Evolutionary conservation across 495 filamentous ascomycete species (phyloP).

Genomic region (Filosporella fistucella): DNA sequence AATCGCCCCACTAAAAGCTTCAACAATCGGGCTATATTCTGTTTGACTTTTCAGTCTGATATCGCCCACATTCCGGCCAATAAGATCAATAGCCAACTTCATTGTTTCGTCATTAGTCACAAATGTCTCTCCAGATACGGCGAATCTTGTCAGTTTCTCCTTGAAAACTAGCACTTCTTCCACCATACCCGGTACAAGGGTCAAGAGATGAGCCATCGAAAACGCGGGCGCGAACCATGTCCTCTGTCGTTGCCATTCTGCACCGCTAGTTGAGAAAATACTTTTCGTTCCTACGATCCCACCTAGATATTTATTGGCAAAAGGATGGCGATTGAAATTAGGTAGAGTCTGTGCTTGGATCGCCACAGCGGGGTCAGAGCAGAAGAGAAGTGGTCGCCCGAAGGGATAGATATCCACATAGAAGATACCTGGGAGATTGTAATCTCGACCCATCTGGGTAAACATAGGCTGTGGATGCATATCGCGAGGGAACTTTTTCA

Average conservation of each 20-base stretch:
- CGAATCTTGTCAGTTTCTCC: conserved; percentile 21
- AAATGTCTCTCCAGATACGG: conserved; percentile 25
- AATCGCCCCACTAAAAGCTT: neutral
- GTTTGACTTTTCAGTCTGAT: conserved; percentile 7
- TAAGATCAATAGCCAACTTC: conserved; percentile 32
- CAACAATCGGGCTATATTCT: neutral
- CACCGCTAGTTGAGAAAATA: conserved; percentile 27
- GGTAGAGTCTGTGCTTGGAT: conserved; percentile 32
- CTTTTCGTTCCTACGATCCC: conserved; percentile 25
- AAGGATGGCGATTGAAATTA: conserved; percentile 22
- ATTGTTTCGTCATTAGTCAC: conserved; percentile 30
- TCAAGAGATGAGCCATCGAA: conserved; percentile 25
- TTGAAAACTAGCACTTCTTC: conserved; percentile 27
- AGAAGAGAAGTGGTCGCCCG: conserved; percentile 27
- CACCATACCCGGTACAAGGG: conserved; percentile 28
- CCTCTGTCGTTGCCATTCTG: conserved; percentile 29
- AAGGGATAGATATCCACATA: conserved; percentile 35
- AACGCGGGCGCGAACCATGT: conserved; percentile 35
- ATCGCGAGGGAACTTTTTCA: conserved; percentile 7
- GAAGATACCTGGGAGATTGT: conserved; percentile 2
- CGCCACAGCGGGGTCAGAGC: conserved; percentile 24
- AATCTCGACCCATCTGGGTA: conserved; percentile 2
- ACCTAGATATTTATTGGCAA: conserved; percentile 12
- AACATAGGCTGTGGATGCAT: conserved; percentile 4
- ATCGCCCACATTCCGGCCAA: conserved; percentile 27